Evolutionary conservation across 2,329 filamentous ascomycete species (phyloP), one percentile per base, ranked within the genome.

Genomic region (Ophiostoma triangulosporum): DNA sequence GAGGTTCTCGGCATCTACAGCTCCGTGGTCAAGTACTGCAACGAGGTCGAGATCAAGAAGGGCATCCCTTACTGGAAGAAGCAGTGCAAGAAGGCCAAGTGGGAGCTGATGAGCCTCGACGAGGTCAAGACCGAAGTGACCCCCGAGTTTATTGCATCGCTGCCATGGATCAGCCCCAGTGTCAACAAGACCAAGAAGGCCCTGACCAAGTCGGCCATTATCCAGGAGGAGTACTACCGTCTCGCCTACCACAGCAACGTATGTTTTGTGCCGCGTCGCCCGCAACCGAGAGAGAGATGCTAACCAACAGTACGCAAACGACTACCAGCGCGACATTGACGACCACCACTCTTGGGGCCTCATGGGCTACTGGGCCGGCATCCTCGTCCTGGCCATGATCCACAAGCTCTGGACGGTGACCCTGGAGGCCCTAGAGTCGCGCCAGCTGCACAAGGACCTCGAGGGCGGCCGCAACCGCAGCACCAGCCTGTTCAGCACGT

Each of bases 171-270:
- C 46, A 32, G 12, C 17, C 46, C 46, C 4, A 31, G 14, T 1
- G 29, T 48, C 46, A 48, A 48, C 46, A 48, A 17, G n/a, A 48
- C 46, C 17, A 48, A 48, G 46, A 48, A 32, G 46, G 46, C 46
- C 6, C 29, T 48, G 17, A 48, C 46, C 9, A 24, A 48, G 46
- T 7, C 46, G 9, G 27, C 12, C 27, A 48, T 48, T 9, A 9
- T 48, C 15, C 46, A 48, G n/a, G 27, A 48, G 29, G 46, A 48
- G 4, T 48, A 33, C 27, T 48, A 48, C 46, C n/a, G n/a, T 9
- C 27, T 48, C 15, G 46, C 27, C 46, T 48, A 48, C 46, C 46
- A 31, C 46, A 48, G 46, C 15, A 32, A 33, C 20, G 45, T 48
- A 32, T 4, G 45, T 48, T 48, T 48, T 1, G 9, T 11, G n/a